Base-by-base conservation (phyloP, 768 basidiomycete species). In the Amanita inopinata region DNA sequence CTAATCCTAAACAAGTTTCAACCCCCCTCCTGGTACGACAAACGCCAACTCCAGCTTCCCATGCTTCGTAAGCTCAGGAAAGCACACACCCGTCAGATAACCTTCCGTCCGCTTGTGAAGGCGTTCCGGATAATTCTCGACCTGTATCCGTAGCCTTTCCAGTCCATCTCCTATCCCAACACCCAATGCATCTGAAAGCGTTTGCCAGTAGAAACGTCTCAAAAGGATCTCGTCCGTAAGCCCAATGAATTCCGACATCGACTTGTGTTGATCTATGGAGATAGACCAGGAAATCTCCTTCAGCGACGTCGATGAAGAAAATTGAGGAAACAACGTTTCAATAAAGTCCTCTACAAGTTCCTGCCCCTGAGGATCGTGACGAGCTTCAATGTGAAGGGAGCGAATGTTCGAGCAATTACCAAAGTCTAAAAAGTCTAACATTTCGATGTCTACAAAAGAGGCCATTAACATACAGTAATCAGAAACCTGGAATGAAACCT, bases 191-290 rank as follows among this genome's bases (percentile, higher is more conserved):
- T 44, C 47, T 3, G 60, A 54, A 5, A 61, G 50, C 20, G 46
- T 31, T 18, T 54, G 57, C 60, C 61, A 63, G 41, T 49, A 51
- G 43, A 55, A 59, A 3, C 47, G 37, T 39, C 58, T 51, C 7
- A 62, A 37, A 6, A 58, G 43, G 4, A 53, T 44, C 37, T 56
- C 46, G 34, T 58, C 58, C 17, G 58, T 56, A 35, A 61, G 46
- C 8, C 61, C 60, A 37, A 56, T 55, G 45, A 55, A 59, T 3
- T 50, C 45, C 23, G 53, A 43, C 5, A 43, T 45, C 12, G 52
- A 53, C 19, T 49, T 40, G 2, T 52, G 48, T 22, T 24, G 22
- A 32, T 51, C 49, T 5, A 61, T 38, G 1, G 49, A 51, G n/a
- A 58, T 47, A 3, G 50, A 45, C 14, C 62, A 40, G 3, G 56